Percentiles rank a stretch among this genome's conserved stretches.
Conservation (phyloP, 1,139 yeast species). For the Geotrichum restrictum region DNA sequence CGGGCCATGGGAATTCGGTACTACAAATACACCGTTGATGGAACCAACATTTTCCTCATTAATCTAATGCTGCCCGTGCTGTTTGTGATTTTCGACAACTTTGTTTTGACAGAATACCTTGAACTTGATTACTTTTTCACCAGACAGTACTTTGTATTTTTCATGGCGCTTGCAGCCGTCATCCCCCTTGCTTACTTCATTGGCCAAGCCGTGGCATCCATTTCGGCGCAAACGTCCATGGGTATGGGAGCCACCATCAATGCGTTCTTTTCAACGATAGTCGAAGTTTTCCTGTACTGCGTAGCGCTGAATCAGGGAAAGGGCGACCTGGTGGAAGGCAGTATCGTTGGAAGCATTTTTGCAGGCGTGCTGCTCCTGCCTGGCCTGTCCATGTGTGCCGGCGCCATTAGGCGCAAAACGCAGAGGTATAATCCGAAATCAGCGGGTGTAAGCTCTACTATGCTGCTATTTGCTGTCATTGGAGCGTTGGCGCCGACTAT, state of each 20-base stretch:
- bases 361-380: conserved; percentile 92
- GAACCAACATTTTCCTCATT: conserved; percentile 88
- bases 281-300: conserved; percentile 86
- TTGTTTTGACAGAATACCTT: conserved; percentile 52
- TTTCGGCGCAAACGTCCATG: conserved; percentile 97
- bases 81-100: conserved; percentile 79
- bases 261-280: conserved; percentile 94
- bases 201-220: conserved; percentile 98
- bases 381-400: conserved; percentile 95
- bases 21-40: conserved; percentile 93
- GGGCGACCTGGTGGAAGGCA: conserved; percentile 90
- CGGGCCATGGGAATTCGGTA: conserved; percentile 89
- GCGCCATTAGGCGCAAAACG: conserved; percentile 85
- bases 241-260: conserved; percentile 98
- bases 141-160: conserved; percentile 57
- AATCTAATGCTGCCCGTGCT: conserved; percentile 75
- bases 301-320: conserved; percentile 85
- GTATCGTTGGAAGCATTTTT: conserved; percentile 89
- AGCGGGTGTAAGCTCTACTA: conserved; percentile 95
- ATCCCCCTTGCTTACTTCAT: conserved; percentile 94
- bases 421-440: conserved; percentile 93
- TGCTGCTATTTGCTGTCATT: conserved; percentile 85
- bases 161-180: conserved; percentile 74
- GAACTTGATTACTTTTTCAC: conserved; percentile 53
- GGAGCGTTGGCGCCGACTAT: conserved; percentile 93